These are phyloP conservation scores for Bolboschoenoplectus hybrid DNA, from an alignment of 202 grass and related monocot genomes.

Conservation along the genomic window DNA sequence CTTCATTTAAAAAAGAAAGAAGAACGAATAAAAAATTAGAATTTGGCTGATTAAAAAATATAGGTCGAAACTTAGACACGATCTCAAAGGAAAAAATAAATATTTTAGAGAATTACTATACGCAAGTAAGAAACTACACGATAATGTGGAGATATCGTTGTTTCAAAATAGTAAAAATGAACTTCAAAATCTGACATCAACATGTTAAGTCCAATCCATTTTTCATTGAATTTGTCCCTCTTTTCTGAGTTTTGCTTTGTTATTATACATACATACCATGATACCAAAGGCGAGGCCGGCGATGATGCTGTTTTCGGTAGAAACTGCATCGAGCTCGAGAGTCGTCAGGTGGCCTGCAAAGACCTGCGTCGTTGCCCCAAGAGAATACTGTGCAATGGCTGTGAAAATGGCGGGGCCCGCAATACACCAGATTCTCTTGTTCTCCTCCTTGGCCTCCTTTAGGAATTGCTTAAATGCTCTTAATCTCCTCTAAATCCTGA, in stretches of 20 bases:
- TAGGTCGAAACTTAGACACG: not conserved
- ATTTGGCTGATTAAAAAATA: not conserved
- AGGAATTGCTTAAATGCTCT: slow-evolving; percentile 45
- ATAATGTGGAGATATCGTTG: not conserved
- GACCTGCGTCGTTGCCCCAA: slow-evolving; percentile 62
- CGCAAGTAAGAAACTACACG: not conserved
- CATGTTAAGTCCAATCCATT: not conserved
- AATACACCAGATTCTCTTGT: slow-evolving; percentile 60
- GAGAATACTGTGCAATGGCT: slow-evolving; percentile 72
- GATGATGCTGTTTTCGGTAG: slow-evolving; percentile 73
- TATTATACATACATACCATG: slow-evolving; percentile 44
- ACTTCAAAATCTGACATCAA: not conserved
- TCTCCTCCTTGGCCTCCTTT: slow-evolving; percentile 51
- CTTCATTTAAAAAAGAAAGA: not conserved
- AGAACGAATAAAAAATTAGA: not conserved
- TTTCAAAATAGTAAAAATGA: not conserved
- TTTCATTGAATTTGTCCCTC: not conserved
- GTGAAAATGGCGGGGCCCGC: slow-evolving; percentile 82
- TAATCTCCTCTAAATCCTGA: slow-evolving; percentile 58
- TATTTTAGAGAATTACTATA: not conserved
- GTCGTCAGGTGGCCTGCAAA: slow-evolving; percentile 73
- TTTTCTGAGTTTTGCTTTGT: not conserved
- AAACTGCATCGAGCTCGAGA: slow-evolving; percentile 79
- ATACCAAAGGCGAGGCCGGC: slow-evolving; percentile 73
- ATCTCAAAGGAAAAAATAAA: not conserved